Evolutionary conservation across 2,329 filamentous ascomycete species (phyloP).

Genomic region (Westerdykella sp.): DNA sequence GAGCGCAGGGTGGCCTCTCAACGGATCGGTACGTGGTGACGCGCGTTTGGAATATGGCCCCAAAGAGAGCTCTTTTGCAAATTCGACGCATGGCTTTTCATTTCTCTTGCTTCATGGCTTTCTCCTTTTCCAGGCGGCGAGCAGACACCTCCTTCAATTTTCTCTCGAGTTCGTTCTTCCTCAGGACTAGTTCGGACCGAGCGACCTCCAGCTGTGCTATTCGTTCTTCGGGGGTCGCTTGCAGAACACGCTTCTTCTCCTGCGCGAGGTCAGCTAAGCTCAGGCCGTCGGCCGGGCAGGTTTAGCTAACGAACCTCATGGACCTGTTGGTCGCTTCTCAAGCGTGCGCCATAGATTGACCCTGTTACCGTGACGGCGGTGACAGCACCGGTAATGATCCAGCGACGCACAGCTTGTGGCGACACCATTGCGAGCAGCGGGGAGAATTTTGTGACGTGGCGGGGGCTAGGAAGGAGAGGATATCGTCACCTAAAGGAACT

Average conservation of each 20-base stretch:
- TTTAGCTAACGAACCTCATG: slow-evolving; percentile 41
- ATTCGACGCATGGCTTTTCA: background rate
- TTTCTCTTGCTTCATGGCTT: slow-evolving; percentile 1
- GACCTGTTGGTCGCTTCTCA: slow-evolving; percentile 50
- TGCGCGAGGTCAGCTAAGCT: slow-evolving; percentile 14
- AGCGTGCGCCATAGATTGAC: slow-evolving; percentile 53
- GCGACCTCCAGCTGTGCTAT: slow-evolving; percentile 49
- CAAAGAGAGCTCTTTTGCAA: too few relatives aligned
- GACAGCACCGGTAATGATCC: slow-evolving; percentile 51
- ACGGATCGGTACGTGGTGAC: too few relatives aligned
- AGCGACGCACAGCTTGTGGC: slow-evolving; percentile 39
- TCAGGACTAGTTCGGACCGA: slow-evolving; percentile 45
- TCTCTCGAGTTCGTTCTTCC: slow-evolving; percentile 49
- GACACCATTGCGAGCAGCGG: slow-evolving; percentile 13
- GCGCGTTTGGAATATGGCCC: too few relatives aligned
- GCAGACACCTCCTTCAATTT: slow-evolving; percentile 43
- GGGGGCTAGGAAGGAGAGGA: too few relatives aligned
- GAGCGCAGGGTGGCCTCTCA: too few relatives aligned
- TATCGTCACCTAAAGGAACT: too few relatives aligned
- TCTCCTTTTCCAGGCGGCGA: slow-evolving; percentile 5
- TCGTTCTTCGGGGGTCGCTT: slow-evolving; percentile 49
- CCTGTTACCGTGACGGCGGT: slow-evolving; percentile 53
- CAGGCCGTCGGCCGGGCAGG: background rate
- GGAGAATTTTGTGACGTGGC: background rate
- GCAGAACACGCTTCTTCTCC: slow-evolving; percentile 42